Evolutionary conservation across 1,284 basidiomycete species (phyloP).

Genomic region (Ceratobasidium sp.): DNA sequence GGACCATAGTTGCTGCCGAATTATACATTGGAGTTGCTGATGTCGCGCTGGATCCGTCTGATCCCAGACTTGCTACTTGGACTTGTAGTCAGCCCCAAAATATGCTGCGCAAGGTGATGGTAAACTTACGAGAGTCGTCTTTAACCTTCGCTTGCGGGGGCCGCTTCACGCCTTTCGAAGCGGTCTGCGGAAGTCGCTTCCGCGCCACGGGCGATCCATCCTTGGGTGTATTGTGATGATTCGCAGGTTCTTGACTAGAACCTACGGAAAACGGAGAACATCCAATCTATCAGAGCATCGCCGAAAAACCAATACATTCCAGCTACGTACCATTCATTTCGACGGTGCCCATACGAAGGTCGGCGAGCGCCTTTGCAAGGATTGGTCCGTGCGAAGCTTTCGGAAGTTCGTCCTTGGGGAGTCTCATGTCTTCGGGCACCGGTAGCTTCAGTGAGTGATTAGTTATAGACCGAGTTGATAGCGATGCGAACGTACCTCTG

Average conservation of each 20-base stretch:
- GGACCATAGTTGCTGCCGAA: background rate
- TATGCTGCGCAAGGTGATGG: background rate
- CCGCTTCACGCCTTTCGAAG: background rate
- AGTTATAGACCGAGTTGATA: too few relatives aligned
- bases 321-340: background rate
- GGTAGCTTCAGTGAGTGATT: too few relatives aligned
- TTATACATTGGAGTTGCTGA: background rate
- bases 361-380: background rate
- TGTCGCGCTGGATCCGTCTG: too few relatives aligned
- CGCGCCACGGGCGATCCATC: background rate
- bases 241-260: background rate
- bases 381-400: background rate
- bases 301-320: background rate
- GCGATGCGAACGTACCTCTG: background rate
- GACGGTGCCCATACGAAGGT: background rate
- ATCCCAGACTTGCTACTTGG: too few relatives aligned
- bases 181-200: background rate
- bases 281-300: background rate
- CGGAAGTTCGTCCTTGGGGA: background rate
- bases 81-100: background rate
- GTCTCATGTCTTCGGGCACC: background rate
- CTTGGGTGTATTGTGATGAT: background rate
- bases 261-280: too few relatives aligned
- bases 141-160: too few relatives aligned
- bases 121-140: too few relatives aligned